Conservation (phyloP, 306 rosid species). For the Alnus rubra region DNA sequence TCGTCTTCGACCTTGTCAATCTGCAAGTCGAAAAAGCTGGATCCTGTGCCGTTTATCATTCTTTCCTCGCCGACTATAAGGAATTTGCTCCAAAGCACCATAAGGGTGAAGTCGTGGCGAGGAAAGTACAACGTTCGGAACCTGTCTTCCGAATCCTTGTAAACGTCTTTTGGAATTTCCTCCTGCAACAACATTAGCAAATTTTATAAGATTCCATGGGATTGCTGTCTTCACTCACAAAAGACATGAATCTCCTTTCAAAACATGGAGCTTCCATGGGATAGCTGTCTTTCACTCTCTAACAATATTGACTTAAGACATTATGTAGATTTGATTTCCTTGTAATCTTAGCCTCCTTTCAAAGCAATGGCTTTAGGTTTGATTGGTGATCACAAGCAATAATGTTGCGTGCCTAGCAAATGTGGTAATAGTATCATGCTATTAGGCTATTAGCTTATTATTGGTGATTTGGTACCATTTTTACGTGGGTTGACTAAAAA, state of each 20-base stretch:
- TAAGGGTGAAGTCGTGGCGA: constrained; percentile 54
- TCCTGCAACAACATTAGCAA: constrained; percentile 47
- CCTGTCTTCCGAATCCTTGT: constrained; percentile 73
- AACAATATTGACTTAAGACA: neutral
- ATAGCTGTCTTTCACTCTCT: too few relatives aligned
- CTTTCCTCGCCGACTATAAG: constrained; percentile 64
- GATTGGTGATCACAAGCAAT: neutral
- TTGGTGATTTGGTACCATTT: neutral
- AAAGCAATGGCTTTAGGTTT: neutral
- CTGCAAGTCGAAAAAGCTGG: constrained; percentile 57
- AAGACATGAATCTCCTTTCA: neutral
- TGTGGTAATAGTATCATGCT: neutral
- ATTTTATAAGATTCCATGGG: neutral
- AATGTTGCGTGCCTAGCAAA: neutral
- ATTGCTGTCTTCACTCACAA: neutral
- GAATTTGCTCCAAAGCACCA: constrained; percentile 71
- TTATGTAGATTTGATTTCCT: neutral
- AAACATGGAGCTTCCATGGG: too few relatives aligned
- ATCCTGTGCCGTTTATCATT: constrained; percentile 61
- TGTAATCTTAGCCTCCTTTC: neutral
- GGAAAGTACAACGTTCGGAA: constrained; percentile 71
- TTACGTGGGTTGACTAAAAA: neutral
- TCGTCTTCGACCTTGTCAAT: constrained; percentile 55
- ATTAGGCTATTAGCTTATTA: too few relatives aligned
- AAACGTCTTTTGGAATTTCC: constrained; percentile 61